Evolutionary conservation across 1,284 basidiomycete species (phyloP).

Genomic region (Lentinula novae-zelandiae): DNA sequence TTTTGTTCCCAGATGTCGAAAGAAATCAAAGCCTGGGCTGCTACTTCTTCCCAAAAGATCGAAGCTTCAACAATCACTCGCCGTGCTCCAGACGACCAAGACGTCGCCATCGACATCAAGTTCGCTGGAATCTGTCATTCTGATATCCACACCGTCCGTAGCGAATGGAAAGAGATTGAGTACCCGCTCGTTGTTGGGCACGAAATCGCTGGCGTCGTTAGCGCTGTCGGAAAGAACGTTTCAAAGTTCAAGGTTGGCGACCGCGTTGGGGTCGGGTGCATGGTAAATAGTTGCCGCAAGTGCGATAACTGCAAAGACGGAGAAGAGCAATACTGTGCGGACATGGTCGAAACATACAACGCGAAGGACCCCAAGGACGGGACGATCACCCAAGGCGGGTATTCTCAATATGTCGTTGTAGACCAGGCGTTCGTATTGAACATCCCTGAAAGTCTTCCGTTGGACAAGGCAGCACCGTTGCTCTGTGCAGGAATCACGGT

Average conservation of each 20-base stretch:
- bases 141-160: constrained; percentile 8
- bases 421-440: constrained; percentile 8
- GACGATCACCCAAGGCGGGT: constrained; percentile 3
- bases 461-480: constrained; percentile 8
- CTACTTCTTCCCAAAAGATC: not conserved
- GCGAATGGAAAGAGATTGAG: constrained; percentile 1
- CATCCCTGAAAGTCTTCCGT: constrained; percentile 5
- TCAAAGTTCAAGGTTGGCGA: constrained; percentile 9
- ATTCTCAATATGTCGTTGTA: constrained; percentile 7
- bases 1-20: not conserved
- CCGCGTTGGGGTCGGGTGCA: constrained; percentile 5
- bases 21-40: constrained; percentile 2
- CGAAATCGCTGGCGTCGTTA: constrained; percentile 7
- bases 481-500: constrained; percentile 12
- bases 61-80: not conserved
- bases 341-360: not conserved
- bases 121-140: constrained; percentile 11
- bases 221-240: constrained; percentile 8
- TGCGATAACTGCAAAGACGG: constrained; percentile 3
- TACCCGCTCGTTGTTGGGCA: constrained; percentile 9
- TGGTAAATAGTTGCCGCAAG: not conserved
- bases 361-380: constrained; percentile 5
- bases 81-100: constrained; percentile 4
- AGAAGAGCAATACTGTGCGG: constrained; percentile 9
- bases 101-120: constrained; percentile 10